Percentiles rank a stretch among this genome's conserved stretches.
Evolutionary conservation across 2,329 filamentous ascomycete genomes (phyloP).

Genomic region (Calonectria pseudoturangicola): DNA sequence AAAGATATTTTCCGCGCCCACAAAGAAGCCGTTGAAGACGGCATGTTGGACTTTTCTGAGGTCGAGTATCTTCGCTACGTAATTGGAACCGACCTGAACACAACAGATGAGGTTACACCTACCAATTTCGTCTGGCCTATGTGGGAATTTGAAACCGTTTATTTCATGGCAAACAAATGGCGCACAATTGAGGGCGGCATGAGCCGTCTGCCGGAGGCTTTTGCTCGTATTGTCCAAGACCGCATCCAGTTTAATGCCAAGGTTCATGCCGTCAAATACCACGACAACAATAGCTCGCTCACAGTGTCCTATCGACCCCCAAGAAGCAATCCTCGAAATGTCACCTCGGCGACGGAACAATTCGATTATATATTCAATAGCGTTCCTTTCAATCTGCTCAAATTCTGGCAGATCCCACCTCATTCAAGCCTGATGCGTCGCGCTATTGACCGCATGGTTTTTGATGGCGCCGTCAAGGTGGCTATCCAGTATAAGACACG

Average conservation of each 20-base stretch:
- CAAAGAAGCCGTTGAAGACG: conserved; percentile 55
- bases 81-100: conserved; percentile 59
- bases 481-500: conserved; percentile 75
- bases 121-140: conserved; percentile 52
- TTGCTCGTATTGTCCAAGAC: conserved; percentile 56
- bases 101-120: conserved; percentile 60
- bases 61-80: conserved; percentile 58
- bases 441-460: conserved; percentile 53
- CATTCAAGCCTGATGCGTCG: conserved; percentile 57
- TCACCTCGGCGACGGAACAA: conserved; percentile 51
- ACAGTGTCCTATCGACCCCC: conserved; percentile 46
- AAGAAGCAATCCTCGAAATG: conserved; percentile 49
- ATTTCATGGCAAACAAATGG: conserved; percentile 53
- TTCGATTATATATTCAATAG: conserved; percentile 63
- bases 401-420: conserved; percentile 60
- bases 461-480: conserved; percentile 60
- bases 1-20: conserved; percentile 57
- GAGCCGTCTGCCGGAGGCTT: conserved; percentile 59
- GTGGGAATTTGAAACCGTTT: conserved; percentile 56
- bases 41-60: conserved; percentile 56
- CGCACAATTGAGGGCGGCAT: conserved; percentile 59
- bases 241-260: conserved; percentile 50
- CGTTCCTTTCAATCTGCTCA: conserved; percentile 60
- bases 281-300: conserved; percentile 45
- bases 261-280: conserved; percentile 50